These are phyloP conservation scores for Pezicula carpinea DNA, from an alignment of 2,329 filamentous ascomycete genomes.

Conservation along the genomic window DNA sequence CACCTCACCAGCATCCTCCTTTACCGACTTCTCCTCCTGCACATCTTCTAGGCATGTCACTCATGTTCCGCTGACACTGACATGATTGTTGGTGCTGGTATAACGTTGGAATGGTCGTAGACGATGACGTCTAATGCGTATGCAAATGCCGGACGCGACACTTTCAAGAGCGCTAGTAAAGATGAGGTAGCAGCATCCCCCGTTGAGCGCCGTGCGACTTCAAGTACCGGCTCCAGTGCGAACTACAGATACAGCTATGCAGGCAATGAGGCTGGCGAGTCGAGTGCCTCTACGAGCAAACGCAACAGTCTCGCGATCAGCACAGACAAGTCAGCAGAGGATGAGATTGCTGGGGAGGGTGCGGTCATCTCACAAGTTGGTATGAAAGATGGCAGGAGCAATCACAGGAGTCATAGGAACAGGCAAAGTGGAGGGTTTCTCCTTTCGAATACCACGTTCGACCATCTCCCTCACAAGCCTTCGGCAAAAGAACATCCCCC, in stretches of 20 bases:
- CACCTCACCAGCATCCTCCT: too few species aligned
- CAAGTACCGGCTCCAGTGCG: conserved; percentile 17
- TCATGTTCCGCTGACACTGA: too few species aligned
- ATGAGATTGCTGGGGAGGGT: conserved; percentile 1
- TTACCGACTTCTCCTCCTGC: too few species aligned
- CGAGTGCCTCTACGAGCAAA: conserved; percentile 34
- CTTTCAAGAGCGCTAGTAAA: conserved; percentile 5
- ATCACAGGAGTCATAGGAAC: conserved; percentile 23
- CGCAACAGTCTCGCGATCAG: conserved; percentile 16
- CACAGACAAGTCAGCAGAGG: neutral
- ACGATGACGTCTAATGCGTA: conserved; percentile 21
- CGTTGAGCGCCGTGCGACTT: conserved; percentile 16
- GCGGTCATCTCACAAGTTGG: conserved; percentile 1
- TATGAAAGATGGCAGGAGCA: conserved; percentile 18
- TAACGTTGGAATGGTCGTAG: conserved; percentile 9
- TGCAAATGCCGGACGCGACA: conserved; percentile 1
- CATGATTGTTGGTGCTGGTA: conserved; percentile 9
- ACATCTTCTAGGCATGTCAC: too few species aligned
- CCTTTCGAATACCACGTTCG: conserved; percentile 21
- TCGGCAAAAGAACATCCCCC: conserved; percentile 5
- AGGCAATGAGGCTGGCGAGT: conserved; percentile 41
- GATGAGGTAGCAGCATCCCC: conserved; percentile 20
- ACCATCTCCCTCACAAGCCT: conserved; percentile 8
- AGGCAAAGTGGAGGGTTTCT: conserved; percentile 27
- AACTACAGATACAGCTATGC: conserved; percentile 28